These are phyloP conservation scores for Aspergillus fijiensis DNA, from an alignment of 2,329 filamentous ascomycete species.

Conservation along the genomic window DNA sequence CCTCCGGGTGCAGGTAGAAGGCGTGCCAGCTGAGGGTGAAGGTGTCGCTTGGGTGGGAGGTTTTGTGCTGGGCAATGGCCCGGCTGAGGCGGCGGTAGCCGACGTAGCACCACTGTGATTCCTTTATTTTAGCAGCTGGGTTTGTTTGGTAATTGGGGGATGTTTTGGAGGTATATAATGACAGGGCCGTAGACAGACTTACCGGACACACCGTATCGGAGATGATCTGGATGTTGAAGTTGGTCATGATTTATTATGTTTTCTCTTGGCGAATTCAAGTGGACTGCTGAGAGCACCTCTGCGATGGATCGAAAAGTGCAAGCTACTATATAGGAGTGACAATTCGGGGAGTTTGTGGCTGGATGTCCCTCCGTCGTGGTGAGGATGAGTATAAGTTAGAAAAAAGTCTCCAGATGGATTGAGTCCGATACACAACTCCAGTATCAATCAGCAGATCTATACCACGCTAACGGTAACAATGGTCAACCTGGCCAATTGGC, in stretches of 20 bases:
- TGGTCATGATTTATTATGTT: constrained; percentile 56
- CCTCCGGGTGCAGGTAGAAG: constrained; percentile 73
- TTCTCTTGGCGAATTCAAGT: too few relatives aligned
- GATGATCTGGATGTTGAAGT: constrained; percentile 73
- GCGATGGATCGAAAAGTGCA: neutral
- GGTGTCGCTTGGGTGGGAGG: constrained; percentile 64
- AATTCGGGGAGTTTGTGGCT: too few relatives aligned
- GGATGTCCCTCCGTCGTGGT: neutral
- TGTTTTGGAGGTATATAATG: neutral
- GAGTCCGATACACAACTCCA: too few relatives aligned
- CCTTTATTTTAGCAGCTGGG: constrained; percentile 8
- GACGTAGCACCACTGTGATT: constrained; percentile 65
- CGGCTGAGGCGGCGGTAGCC: constrained; percentile 73
- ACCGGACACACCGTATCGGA: constrained; percentile 78
- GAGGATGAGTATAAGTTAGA: too few relatives aligned
- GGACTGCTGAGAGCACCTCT: neutral
- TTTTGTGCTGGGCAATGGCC: constrained; percentile 67
- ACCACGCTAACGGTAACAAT: too few relatives aligned
- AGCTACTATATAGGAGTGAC: neutral
- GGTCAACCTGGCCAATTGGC: too few relatives aligned
- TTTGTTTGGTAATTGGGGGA: too few relatives aligned
- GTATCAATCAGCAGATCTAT: too few relatives aligned
- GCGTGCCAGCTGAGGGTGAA: constrained; percentile 75
- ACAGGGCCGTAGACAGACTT: constrained; percentile 8
- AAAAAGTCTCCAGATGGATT: too few relatives aligned